phyloP scores from a whole-genome alignment of 2,329 filamentous ascomycete species.

The Alternaria ventricosa region DNA sequence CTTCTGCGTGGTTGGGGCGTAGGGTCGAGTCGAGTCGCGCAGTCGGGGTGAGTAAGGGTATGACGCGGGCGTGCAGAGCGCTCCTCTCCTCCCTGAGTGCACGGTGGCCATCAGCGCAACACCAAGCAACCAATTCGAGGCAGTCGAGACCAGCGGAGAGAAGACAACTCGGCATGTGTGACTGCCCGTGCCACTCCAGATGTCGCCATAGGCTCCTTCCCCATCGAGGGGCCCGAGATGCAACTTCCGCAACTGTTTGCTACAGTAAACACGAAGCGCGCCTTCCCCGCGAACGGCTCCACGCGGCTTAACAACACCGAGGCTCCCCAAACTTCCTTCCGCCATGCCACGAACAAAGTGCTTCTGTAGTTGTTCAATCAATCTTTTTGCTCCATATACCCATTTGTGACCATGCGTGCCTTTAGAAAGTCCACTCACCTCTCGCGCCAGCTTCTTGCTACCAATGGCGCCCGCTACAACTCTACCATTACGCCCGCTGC shows the following conservation, averaged over 20 bases:
- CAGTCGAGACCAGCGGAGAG: background rate
- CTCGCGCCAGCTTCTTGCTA: conserved; percentile 43
- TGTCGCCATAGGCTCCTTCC: conserved; percentile 6
- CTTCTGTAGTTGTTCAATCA: conserved; percentile 24
- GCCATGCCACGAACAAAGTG: conserved; percentile 21
- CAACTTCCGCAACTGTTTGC: conserved; percentile 10
- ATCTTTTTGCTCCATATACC: conserved; percentile 14
- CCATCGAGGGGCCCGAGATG: conserved; percentile 1
- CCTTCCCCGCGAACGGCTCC: conserved; percentile 31
- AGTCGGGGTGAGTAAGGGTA: conserved; percentile 4
- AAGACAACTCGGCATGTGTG: background rate
- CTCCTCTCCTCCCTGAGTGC: background rate
- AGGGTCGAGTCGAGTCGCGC: background rate
- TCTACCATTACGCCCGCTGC: conserved; percentile 35
- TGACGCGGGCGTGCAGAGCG: conserved; percentile 12
- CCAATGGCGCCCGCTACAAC: conserved; percentile 40
- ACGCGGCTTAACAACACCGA: conserved; percentile 35
- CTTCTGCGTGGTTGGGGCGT: background rate
- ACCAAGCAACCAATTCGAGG: background rate
- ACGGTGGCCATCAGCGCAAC: conserved; percentile 16
- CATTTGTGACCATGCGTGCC: conserved; percentile 43
- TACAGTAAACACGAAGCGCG: conserved; percentile 23
- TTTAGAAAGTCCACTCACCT: conserved; percentile 41
- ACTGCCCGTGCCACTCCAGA: background rate
- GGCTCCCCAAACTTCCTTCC: conserved; percentile 23